These are phyloP conservation scores for Talaromyces thailandensis DNA, from an alignment of 495 filamentous ascomycete genomes.

Conservation along the genomic window DNA sequence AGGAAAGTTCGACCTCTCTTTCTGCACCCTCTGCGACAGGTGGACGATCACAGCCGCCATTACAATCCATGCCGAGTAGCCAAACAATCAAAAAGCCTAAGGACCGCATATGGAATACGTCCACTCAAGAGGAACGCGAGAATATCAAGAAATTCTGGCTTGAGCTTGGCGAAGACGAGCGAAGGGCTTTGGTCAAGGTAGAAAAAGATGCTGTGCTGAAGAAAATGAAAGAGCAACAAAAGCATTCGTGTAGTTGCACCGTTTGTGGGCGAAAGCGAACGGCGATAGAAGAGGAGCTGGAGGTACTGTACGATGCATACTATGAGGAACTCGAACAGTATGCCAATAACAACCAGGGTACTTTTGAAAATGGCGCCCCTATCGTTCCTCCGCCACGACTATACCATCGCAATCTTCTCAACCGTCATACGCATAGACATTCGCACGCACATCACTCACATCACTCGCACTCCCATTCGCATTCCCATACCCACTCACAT, in stretches of 20 bases:
- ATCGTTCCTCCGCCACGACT: slow-evolving; percentile 58
- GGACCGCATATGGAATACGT: slow-evolving; percentile 96
- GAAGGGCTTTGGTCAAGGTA: slow-evolving; percentile 89
- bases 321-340: slow-evolving; percentile 98
- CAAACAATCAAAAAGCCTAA: slow-evolving; percentile 32
- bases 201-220: slow-evolving; percentile 96
- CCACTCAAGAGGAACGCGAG: slow-evolving; percentile 83
- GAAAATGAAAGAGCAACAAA: slow-evolving; percentile 99
- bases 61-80: slow-evolving; percentile 23
- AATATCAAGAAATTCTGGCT: slow-evolving; percentile 99
- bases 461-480: background rate
- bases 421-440: slow-evolving; percentile 34
- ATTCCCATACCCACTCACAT: background rate
- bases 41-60: slow-evolving; percentile 27
- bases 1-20: slow-evolving; percentile 32
- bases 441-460: slow-evolving; percentile 21
- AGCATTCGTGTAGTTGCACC: slow-evolving; percentile 96
- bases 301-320: slow-evolving; percentile 98
- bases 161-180: slow-evolving; percentile 87
- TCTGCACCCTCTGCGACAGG: slow-evolving; percentile 31
- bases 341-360: slow-evolving; percentile 76
- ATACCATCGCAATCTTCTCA: slow-evolving; percentile 36
- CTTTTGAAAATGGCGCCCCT: slow-evolving; percentile 44
- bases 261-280: slow-evolving; percentile 95
- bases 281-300: slow-evolving; percentile 96